phyloP scores from a whole-genome alignment of 768 basidiomycete species.

The Lentinula edodes region DNA sequence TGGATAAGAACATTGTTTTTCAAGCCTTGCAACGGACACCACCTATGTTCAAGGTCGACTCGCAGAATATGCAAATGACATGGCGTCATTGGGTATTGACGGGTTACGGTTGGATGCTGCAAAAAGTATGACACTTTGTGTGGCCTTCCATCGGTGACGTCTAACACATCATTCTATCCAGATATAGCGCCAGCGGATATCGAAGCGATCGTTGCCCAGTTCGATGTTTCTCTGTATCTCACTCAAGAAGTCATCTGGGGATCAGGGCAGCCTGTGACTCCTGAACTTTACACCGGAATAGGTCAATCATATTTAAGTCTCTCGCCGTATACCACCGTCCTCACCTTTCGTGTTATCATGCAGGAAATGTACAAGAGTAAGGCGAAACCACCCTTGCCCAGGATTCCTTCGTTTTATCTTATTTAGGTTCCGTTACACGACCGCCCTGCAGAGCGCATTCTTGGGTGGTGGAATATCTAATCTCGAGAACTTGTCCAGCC shows the following conservation, averaged over 20 bases:
- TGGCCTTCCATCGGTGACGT: background rate
- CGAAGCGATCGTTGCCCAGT: constrained; percentile 42
- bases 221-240: constrained; percentile 44
- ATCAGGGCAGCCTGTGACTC: constrained; percentile 45
- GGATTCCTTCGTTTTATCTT: background rate
- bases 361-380: constrained; percentile 62
- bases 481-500: constrained; percentile 45
- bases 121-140: constrained; percentile 36
- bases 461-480: constrained; percentile 41
- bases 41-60: constrained; percentile 51
- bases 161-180: constrained; percentile 14
- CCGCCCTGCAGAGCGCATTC: constrained; percentile 47
- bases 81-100: constrained; percentile 56
- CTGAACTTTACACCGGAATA: constrained; percentile 49
- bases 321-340: background rate
- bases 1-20: background rate
- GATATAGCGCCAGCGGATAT: constrained; percentile 53
- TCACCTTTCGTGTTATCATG: too few relatives aligned
- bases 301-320: constrained; percentile 23
- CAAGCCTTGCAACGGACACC: constrained; percentile 57
- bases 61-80: constrained; percentile 53
- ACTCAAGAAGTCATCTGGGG: constrained; percentile 61
- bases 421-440: constrained; percentile 54
- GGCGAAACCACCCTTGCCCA: constrained; percentile 1
- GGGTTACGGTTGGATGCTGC: constrained; percentile 61